Evolutionary conservation across 2,329 filamentous ascomycete species (phyloP), one percentile per base, ranked within the genome.

Genomic region (Aspergillus tanneri): DNA sequence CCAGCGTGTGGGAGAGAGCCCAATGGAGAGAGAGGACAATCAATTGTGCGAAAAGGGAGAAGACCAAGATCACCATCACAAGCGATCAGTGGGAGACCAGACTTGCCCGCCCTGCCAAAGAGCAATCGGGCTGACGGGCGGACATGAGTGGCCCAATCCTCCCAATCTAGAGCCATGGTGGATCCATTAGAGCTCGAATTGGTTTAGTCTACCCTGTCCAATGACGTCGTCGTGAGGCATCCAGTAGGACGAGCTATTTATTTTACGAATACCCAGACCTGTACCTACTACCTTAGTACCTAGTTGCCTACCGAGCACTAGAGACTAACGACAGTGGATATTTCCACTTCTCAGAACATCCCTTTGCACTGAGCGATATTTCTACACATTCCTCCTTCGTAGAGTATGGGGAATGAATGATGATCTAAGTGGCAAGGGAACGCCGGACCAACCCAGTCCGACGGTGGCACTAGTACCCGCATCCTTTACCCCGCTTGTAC

Each of bases 191-290:
- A 32, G 18, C 28, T 49, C 32, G 45, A 58, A 49, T 36, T 22
- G 47, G 54, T 36, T 57, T 58, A 59, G 52, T 27, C 8, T 18
- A 36, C 43, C 32, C 28, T 30, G 25, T 42, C 53, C 43, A 60
- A 55, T 68, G 65, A 68, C 65, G 63, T 68, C 58, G 54, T 53
- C 30, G 55, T 64, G 59, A 60, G 53, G 51, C 53, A 53, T 48
- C 36, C 32, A 56, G 51, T 32, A 32, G n/a, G 28, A 14, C 16
- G 6, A 12, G 14, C n/a, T n/a, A n/a, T n/a, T n/a, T n/a, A n/a
- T n/a, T n/a, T n/a, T n/a, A n/a, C n/a, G n/a, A n/a, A n/a, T n/a
- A n/a, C n/a, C n/a, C n/a, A n/a, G n/a, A n/a, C n/a, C n/a, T n/a
- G n/a, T n/a, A n/a, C 11, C n/a, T 30, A 18, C 5, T 21, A 36